Percentiles rank a stretch among this genome's conserved stretches.
Conservation (phyloP, 2,329 filamentous ascomycete species). For the Phyllosticta capitalensis region DNA sequence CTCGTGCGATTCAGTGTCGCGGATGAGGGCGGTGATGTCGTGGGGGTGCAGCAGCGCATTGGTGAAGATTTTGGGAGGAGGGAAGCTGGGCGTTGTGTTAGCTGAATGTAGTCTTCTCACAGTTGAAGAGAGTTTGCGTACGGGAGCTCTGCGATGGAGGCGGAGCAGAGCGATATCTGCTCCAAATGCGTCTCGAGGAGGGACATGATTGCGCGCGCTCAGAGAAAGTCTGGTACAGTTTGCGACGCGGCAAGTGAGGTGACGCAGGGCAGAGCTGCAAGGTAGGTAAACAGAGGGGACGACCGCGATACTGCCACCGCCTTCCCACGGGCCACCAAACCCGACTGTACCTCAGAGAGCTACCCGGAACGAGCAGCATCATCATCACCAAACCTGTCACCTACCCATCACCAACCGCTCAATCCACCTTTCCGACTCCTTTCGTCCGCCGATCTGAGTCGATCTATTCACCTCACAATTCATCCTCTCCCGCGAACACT, state of each 20-base stretch:
- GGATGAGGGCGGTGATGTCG: slow-evolving; percentile 89
- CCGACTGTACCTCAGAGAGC: not conserved
- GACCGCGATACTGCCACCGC: not conserved
- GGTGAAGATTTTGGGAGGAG: slow-evolving; percentile 86
- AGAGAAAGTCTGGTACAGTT: not conserved
- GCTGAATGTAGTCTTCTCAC: not conserved
- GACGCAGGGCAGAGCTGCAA: not conserved
- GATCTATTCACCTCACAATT: slow-evolving; percentile 2
- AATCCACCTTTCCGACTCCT: not conserved
- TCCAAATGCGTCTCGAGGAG: slow-evolving; percentile 41
- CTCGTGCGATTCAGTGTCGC: slow-evolving; percentile 91
- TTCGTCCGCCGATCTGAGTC: not conserved
- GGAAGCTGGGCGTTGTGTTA: slow-evolving; percentile 52
- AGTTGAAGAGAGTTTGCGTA: slow-evolving; percentile 15
- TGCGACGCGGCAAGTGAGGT: not conserved
- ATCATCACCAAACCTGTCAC: not conserved
- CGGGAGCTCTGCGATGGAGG: slow-evolving; percentile 39
- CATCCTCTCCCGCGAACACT: slow-evolving; percentile 11
- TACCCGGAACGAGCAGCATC: not conserved
- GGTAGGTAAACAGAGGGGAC: not conserved
- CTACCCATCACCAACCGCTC: slow-evolving; percentile 4
- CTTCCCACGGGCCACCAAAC: not conserved
- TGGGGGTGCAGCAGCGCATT: slow-evolving; percentile 80
- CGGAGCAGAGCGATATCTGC: slow-evolving; percentile 40
- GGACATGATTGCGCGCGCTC: slow-evolving; percentile 22